A percentile compares a stretch with the other conserved stretches of the same genome.
Evolutionary conservation across 306 rosid species (phyloP).

Genomic region (Fagus crenata): DNA sequence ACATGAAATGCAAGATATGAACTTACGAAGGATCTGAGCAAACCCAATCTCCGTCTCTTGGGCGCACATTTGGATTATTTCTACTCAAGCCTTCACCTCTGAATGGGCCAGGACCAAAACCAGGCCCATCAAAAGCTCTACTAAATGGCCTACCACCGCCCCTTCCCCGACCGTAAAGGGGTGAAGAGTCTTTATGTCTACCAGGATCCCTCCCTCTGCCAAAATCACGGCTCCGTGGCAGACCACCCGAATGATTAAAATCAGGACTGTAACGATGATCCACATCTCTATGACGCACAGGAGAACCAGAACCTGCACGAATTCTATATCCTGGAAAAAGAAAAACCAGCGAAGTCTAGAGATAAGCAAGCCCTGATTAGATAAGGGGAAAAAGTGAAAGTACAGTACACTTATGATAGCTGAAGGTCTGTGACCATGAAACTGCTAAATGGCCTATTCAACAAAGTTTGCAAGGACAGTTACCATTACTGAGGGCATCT

Average conservation of each 20-base stretch:
- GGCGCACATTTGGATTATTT: conserved; percentile 88
- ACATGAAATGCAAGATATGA: conserved; percentile 23
- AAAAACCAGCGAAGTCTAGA: conserved; percentile 46
- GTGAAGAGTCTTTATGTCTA: conserved; percentile 75
- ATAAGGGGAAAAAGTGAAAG: conserved; percentile 36
- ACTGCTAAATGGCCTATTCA: conserved; percentile 47
- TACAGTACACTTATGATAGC: conserved; percentile 39
- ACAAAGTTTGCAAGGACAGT: conserved; percentile 44
- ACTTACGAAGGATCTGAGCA: conserved; percentile 81
- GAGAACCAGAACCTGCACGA: conserved; percentile 89
- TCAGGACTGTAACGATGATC: conserved; percentile 62
- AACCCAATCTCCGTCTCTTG: conserved; percentile 92
- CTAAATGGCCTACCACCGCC: conserved; percentile 68
- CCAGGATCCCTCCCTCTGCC: conserved; percentile 65
- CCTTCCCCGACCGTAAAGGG: conserved; percentile 66
- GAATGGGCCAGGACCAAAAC: conserved; percentile 54
- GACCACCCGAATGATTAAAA: conserved; percentile 43
- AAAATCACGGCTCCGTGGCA: conserved; percentile 58
- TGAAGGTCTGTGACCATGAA: conserved; percentile 43
- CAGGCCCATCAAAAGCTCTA: conserved; percentile 68
- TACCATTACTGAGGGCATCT: conserved; percentile 51
- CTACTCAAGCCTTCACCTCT: conserved; percentile 71
- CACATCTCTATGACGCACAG: conserved; percentile 67
- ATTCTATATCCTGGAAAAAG: conserved; percentile 91
- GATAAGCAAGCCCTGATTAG: conserved; percentile 40